Conservation (phyloP, 108 stramenopile genomes). For the Conticribra weissflogii region DNA sequence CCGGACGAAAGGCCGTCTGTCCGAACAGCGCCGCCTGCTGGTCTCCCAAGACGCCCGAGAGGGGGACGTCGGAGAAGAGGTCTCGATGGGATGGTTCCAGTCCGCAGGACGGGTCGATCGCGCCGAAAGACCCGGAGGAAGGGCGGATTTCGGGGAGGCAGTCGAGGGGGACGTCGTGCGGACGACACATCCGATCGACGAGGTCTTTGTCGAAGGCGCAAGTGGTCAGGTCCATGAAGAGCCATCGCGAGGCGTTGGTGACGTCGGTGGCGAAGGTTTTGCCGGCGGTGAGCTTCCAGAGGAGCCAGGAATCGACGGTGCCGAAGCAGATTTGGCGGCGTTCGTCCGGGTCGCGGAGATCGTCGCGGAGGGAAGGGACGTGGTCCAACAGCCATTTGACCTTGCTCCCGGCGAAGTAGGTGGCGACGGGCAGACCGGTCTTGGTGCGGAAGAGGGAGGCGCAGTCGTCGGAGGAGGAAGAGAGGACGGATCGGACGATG, state of each 20-base stretch:
- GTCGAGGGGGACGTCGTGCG: constrained; percentile 8
- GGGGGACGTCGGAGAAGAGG: background rate
- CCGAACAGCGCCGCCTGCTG: constrained; percentile 98
- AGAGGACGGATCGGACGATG: constrained; percentile 84
- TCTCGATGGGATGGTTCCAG: background rate
- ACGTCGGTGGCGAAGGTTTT: constrained; percentile 92
- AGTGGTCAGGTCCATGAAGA: constrained; percentile 90
- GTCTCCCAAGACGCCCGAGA: constrained; percentile 42
- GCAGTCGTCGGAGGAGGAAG: constrained; percentile 49
- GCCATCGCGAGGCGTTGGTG: constrained; percentile 94
- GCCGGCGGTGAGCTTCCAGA: constrained; percentile 87
- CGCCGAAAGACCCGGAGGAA: background rate
- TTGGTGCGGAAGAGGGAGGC: constrained; percentile 59
- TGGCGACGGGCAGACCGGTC: constrained; percentile 95
- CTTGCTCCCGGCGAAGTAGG: constrained; percentile 97
- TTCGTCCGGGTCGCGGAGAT: constrained; percentile 56
- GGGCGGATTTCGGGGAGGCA: background rate
- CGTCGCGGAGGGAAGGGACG: constrained; percentile 65
- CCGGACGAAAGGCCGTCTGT: constrained; percentile 88
- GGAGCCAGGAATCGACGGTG: constrained; percentile 95
- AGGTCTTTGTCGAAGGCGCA: constrained; percentile 87
- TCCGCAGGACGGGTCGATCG: background rate
- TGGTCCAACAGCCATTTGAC: constrained; percentile 94
- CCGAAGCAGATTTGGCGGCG: constrained; percentile 82
- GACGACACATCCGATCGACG: constrained; percentile 62